Evolutionary conservation across 1,284 basidiomycete genomes (phyloP).

Genomic region (Cryptococcus maquisensis): DNA sequence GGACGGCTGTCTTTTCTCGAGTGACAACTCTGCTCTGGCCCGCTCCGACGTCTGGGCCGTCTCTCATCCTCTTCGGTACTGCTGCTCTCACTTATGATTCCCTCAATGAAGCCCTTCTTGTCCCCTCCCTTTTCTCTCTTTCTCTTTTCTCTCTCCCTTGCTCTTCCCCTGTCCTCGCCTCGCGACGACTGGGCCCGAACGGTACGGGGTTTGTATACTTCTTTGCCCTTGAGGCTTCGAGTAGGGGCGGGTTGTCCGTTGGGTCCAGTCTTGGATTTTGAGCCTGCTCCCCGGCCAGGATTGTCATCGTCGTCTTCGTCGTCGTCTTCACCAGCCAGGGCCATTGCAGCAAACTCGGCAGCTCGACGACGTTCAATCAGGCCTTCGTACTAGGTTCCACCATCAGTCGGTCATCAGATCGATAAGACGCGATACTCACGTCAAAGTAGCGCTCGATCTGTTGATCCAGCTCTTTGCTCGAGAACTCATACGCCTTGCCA

Average conservation of each 20-base stretch:
- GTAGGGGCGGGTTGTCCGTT: constrained; percentile 14
- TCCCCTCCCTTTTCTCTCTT: constrained; percentile 3
- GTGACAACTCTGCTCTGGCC: not conserved
- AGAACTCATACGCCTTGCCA: constrained; percentile 49
- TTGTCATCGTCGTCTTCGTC: constrained; percentile 43
- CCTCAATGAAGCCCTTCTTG: constrained; percentile 32
- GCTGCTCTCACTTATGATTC: constrained; percentile 18
- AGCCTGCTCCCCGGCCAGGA: constrained; percentile 1
- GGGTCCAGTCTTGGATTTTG: constrained; percentile 2
- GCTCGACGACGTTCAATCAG: constrained; percentile 47
- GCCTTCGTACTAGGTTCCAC: constrained; percentile 40
- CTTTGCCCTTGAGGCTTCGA: constrained; percentile 42
- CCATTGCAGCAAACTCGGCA: constrained; percentile 46
- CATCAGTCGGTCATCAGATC: not conserved
- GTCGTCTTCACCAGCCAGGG: constrained; percentile 38
- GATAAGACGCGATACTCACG: constrained; percentile 16
- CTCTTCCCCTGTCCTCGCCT: constrained; percentile 8
- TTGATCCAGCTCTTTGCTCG: constrained; percentile 39
- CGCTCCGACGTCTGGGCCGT: not conserved
- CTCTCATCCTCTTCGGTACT: constrained; percentile 11
- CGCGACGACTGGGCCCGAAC: constrained; percentile 3
- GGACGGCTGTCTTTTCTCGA: not conserved
- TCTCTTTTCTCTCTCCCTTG: constrained; percentile 1
- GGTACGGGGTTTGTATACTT: constrained; percentile 35
- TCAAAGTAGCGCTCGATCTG: constrained; percentile 47